phyloP scores from a whole-genome alignment of 2,329 filamentous ascomycete genomes.

The Triangularia verruculosa region DNA sequence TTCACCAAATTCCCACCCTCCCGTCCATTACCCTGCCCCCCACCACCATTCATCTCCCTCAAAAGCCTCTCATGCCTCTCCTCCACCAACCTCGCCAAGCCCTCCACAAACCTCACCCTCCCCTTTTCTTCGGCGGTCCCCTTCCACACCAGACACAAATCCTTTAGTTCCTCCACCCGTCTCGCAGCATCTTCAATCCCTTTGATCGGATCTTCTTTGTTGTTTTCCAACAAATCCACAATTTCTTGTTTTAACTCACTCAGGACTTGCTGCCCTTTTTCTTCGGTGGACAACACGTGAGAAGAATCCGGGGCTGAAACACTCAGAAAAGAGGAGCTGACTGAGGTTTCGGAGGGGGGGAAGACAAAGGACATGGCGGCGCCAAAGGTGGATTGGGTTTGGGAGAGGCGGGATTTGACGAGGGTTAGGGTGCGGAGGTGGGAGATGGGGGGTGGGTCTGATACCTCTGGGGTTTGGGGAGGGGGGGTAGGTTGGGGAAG shows the following conservation, averaged over 20 bases:
- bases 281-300: slow-evolving; percentile 65
- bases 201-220: slow-evolving; percentile 53
- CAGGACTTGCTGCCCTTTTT: slow-evolving; percentile 81
- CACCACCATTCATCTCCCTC: slow-evolving; percentile 39
- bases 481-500: slow-evolving; percentile 5
- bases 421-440: slow-evolving; percentile 79
- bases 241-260: slow-evolving; percentile 70
- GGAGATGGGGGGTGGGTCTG: slow-evolving; percentile 65
- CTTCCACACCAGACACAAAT: slow-evolving; percentile 80
- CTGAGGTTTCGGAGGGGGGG: slow-evolving; percentile 80
- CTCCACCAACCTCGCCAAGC: slow-evolving; percentile 76
- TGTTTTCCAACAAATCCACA: slow-evolving; percentile 52
- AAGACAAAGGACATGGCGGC: slow-evolving; percentile 95
- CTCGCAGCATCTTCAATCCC: slow-evolving; percentile 72
- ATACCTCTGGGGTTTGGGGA: slow-evolving; percentile 22
- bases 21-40: slow-evolving; percentile 3
- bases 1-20: slow-evolving; percentile 26
- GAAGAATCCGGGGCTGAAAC: slow-evolving; percentile 81
- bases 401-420: slow-evolving; percentile 80
- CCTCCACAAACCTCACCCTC: slow-evolving; percentile 75
- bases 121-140: slow-evolving; percentile 95
- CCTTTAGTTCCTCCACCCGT: slow-evolving; percentile 73
- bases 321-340: slow-evolving; percentile 82
- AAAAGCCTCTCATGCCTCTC: slow-evolving; percentile 60
- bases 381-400: slow-evolving; percentile 87